A percentile compares a stretch with the other conserved stretches of the same genome.
These are phyloP conservation scores for Biscogniauxia sp. DNA, from an alignment of 2,329 filamentous ascomycete genomes.

Conservation along the genomic window DNA sequence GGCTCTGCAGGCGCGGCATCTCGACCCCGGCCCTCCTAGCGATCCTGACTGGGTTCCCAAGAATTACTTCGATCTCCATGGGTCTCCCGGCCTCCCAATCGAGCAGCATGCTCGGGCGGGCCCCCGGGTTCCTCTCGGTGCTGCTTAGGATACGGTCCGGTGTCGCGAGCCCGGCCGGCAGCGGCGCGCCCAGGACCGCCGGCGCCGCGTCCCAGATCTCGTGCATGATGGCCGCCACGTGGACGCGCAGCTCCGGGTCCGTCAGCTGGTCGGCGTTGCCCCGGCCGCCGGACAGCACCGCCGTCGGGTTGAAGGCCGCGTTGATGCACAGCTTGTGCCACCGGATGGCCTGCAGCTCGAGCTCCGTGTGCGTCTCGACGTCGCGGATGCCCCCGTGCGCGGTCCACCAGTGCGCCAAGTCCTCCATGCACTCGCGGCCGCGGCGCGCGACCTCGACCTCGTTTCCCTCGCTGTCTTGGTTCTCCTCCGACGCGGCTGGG, in stretches of 20 bases:
- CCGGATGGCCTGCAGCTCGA: constrained; percentile 65
- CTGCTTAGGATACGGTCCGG: constrained; percentile 62
- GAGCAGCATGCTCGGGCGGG: constrained; percentile 64
- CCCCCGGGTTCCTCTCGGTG: constrained; percentile 63
- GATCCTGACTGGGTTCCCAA: constrained; percentile 68
- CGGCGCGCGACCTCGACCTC: constrained; percentile 31
- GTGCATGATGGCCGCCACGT: constrained; percentile 65
- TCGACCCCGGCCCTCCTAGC: constrained; percentile 61
- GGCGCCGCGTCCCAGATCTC: constrained; percentile 66
- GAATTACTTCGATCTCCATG: constrained; percentile 70
- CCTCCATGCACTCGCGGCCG: constrained; percentile 43
- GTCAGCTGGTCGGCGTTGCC: constrained; percentile 65
- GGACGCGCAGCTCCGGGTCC: constrained; percentile 60
- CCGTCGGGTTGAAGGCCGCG: constrained; percentile 70
- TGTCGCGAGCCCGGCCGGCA: constrained; percentile 58
- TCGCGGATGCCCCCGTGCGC: constrained; percentile 61
- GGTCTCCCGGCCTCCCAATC: constrained; percentile 66
- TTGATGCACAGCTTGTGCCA: constrained; percentile 81
- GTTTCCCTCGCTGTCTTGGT: neutral
- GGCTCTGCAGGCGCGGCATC: constrained; percentile 63
- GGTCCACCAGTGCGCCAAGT: constrained; percentile 54
- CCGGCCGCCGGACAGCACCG: constrained; percentile 62
- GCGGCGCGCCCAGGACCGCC: constrained; percentile 57
- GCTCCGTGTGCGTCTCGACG: constrained; percentile 61
- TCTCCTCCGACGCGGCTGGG: too few species aligned